A percentile compares a stretch with the other conserved stretches of the same genome.
phyloP scores from a whole-genome alignment of 208 protist species.

The Herpetomonas samuelpessoai region DNA sequence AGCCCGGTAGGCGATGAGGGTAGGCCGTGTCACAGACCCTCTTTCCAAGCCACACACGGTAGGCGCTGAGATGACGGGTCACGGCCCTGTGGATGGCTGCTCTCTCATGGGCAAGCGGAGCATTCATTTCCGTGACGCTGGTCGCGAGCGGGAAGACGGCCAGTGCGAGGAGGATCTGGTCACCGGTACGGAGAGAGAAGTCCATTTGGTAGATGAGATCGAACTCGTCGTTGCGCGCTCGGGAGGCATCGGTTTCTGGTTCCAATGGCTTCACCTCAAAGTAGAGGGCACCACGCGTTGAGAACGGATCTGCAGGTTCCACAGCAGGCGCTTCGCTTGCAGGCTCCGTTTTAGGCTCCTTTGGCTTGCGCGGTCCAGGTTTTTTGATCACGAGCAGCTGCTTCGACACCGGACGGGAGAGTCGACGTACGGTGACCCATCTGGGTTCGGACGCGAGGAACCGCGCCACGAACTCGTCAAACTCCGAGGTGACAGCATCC shows the following conservation, averaged over 20 bases:
- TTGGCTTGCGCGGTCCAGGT: neutral
- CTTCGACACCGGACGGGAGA: neutral
- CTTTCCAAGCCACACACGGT: neutral
- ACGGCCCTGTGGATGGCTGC: neutral
- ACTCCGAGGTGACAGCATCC: slow-evolving; percentile 23
- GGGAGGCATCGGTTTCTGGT: neutral
- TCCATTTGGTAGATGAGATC: neutral
- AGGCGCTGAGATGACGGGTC: neutral
- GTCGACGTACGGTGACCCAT: neutral
- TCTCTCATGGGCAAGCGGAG: neutral
- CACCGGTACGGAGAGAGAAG: neutral
- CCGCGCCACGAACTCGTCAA: neutral
- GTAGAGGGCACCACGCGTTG: neutral
- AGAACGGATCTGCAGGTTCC: neutral
- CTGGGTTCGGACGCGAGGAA: neutral
- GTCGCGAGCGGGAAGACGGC: neutral
- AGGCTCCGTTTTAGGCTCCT: neutral
- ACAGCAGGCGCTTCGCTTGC: neutral
- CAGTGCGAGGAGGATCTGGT: neutral
- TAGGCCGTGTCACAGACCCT: neutral
- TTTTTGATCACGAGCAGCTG: neutral
- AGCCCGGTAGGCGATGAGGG: neutral
- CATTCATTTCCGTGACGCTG: neutral
- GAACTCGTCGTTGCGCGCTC: neutral
- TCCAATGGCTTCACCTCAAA: neutral